Conservation (phyloP, 2,329 filamentous ascomycete genomes). For the Diplocarpon rosae region DNA sequence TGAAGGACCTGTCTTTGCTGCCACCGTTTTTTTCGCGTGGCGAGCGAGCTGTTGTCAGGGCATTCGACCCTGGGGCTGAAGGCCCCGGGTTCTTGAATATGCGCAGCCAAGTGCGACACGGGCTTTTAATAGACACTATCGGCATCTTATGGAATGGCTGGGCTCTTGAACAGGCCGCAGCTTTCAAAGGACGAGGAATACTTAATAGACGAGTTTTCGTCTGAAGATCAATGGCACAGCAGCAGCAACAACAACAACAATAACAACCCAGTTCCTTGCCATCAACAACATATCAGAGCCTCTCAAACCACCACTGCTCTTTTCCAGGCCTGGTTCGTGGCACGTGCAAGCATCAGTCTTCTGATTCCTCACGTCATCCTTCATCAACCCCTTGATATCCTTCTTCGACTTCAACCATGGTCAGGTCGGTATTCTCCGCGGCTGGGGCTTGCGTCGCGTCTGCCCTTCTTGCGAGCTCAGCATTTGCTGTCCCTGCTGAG, state of each 20-base stretch:
- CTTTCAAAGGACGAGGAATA: slow-evolving; percentile 1
- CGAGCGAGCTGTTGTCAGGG: background rate
- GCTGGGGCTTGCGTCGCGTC: slow-evolving; percentile 1
- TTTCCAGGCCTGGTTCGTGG: background rate
- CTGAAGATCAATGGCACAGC: background rate
- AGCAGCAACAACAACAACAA: background rate
- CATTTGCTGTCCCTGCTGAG: background rate
- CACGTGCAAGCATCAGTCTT: background rate
- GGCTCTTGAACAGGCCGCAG: slow-evolving; percentile 1
- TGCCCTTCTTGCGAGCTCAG: slow-evolving; percentile 3
- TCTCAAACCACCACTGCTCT: background rate
- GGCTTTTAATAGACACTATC: background rate
- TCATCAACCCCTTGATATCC: background rate
- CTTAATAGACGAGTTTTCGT: slow-evolving; percentile 1
- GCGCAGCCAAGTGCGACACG: background rate
- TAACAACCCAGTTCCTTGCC: slow-evolving; percentile 3
- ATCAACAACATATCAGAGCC: background rate
- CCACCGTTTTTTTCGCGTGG: background rate
- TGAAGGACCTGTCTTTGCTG: background rate
- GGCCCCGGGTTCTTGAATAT: background rate
- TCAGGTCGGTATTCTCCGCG: slow-evolving; percentile 3
- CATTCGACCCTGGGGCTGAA: slow-evolving; percentile 4
- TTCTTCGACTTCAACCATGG: slow-evolving; percentile 4
- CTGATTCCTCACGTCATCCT: background rate
- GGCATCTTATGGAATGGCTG: background rate